These are phyloP conservation scores for Cladosporium sp. DNA, from an alignment of 2,329 filamentous ascomycete species.

Conservation along the genomic window DNA sequence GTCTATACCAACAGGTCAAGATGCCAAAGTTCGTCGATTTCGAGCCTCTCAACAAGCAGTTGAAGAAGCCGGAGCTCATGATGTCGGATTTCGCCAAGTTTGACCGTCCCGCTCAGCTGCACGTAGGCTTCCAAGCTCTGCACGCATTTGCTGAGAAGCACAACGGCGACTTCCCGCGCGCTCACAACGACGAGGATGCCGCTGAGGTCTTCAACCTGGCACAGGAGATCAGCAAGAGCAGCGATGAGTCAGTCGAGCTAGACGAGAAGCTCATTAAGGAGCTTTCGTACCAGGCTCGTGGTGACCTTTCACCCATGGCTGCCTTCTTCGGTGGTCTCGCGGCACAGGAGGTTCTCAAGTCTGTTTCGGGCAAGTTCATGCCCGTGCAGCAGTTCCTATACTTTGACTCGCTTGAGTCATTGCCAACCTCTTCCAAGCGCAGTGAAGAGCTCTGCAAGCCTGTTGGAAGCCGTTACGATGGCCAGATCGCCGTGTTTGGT, in stretches of 20 bases:
- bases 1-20: constrained; percentile 93
- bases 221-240: constrained; percentile 66
- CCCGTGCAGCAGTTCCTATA: constrained; percentile 97
- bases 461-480: constrained; percentile 83
- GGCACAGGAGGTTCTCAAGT: constrained; percentile 94
- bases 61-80: constrained; percentile 85
- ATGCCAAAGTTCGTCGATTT: constrained; percentile 95
- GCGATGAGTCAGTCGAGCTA: constrained; percentile 74
- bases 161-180: constrained; percentile 69
- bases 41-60: constrained; percentile 72
- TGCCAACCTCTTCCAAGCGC: constrained; percentile 72
- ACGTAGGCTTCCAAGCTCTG: constrained; percentile 88
- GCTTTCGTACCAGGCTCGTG: constrained; percentile 88
- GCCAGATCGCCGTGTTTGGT: constrained; percentile 95
- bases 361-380: constrained; percentile 95
- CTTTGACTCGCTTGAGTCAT: constrained; percentile 95
- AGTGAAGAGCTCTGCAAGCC: constrained; percentile 89
- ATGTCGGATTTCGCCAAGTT: constrained; percentile 98
- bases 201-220: constrained; percentile 73
- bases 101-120: constrained; percentile 87
- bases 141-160: constrained; percentile 79
- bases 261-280: constrained; percentile 92
- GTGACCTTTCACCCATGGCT: constrained; percentile 88
- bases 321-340: constrained; percentile 92
- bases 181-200: constrained; percentile 84